These are phyloP conservation scores for Rhododendron mucronatum DNA, from an alignment of 148 eudicot genomes.

Conservation along the genomic window DNA sequence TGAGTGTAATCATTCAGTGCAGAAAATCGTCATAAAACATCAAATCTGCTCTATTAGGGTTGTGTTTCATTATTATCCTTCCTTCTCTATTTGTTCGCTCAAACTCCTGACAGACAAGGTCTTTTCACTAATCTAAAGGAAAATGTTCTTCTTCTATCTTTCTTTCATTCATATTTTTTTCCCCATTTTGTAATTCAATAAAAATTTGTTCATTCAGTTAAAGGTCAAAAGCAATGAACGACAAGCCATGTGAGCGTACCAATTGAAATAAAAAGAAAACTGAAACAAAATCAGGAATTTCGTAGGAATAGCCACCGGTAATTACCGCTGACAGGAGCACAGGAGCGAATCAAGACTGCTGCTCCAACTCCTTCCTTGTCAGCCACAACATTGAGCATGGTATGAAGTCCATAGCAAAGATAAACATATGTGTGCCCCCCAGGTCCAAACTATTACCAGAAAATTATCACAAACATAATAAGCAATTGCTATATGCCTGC, in stretches of 20 bases:
- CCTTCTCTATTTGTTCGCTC: background rate
- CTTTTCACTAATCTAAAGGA: background rate
- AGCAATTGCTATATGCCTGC: background rate
- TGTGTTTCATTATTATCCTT: background rate
- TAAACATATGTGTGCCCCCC: conserved; percentile 93
- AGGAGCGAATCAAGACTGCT: no score
- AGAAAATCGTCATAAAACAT: background rate
- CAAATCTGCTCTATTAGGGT: background rate
- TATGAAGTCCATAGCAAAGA: no score
- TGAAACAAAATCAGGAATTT: no score
- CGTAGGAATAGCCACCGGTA: no score
- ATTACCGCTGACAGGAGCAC: no score
- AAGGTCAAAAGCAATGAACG: background rate
- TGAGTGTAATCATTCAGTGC: background rate
- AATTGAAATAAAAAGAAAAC: no score
- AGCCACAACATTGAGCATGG: no score
- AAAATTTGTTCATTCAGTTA: background rate
- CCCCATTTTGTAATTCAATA: background rate
- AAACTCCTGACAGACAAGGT: background rate
- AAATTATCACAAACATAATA: conserved; percentile 2
- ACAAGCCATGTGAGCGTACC: no score
- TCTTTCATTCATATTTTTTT: no score
- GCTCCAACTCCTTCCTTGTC: no score
- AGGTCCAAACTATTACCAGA: conserved; percentile 67
- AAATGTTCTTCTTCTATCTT: background rate